Base-by-base conservation (phyloP, 225 moss, liverwort and hornwort species). In the Straminergon stramineum region DNA sequence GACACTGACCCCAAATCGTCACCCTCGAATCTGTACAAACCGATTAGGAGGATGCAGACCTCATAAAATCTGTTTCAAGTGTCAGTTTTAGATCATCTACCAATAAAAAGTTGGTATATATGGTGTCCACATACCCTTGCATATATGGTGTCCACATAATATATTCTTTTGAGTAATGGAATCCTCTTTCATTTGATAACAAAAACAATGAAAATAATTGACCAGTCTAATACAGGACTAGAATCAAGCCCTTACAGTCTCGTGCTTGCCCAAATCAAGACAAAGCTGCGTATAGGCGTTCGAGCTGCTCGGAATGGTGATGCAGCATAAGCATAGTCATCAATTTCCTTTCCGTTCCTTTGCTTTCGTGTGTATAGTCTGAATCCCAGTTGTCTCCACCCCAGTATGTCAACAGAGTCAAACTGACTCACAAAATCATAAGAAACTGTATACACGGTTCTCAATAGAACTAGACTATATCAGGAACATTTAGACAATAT, bases 281-380 rank as follows among this genome's bases (percentile, higher is more conserved):
- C 61, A 66, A 89, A 82, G 63, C 91, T 87, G 77, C 85, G 90
- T 57, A 89, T 5, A 64, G 94, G 92, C 39, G 90, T 22, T 87
- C 73, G 88, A 84, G 94, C 92, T 74, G 92, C 91, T 78, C 35
- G 65, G 57, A 94, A 92, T 61, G 90, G 91, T 58, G 94, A 92
- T 58, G 67, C 77, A 23, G 45, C 65, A 75, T 85, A 92, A 24
- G 87, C 88, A 55, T 30, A 51, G 27, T 37, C 61, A 24, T 92
- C 90, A 69, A 85, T 45, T 85, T 89, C 79, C 82, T 67, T 76
- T 84, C 84, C 88, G 56, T 69, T 73, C 63, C 88, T 82, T 71
- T 39, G 75, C 81, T 85, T 88, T 70, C 75, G 70, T 18, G 51
- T 89, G 82, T 48, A 92, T n/a, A 89, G 20, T 56, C 93, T 91